Evolutionary conservation across 495 filamentous ascomycete species (phyloP), one percentile per base, ranked within the genome.

Genomic region (Penicillium soppii): DNA sequence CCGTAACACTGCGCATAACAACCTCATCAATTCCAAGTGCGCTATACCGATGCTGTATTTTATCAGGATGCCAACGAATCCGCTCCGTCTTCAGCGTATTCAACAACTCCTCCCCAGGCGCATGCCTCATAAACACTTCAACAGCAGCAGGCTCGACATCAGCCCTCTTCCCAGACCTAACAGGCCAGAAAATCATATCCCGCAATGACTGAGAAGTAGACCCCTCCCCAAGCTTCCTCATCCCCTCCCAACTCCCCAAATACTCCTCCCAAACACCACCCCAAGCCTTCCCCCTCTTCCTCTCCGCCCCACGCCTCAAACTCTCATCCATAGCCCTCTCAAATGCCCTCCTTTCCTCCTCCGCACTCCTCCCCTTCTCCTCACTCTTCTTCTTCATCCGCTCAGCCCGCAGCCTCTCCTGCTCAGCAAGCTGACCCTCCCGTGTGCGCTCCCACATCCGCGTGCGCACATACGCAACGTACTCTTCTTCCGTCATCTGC

Each of bases 11-110:
- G 70, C 86, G 86, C 66, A 95, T 79, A 1, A 84, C 82, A 2
- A 75, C 69, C 15, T 87, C 82, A 37, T 89, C 84, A 35, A 88
- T 71, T 5, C 79, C 76, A 49, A 78, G 67, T 0, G 78, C 82
- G 2, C 90, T 89, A 57, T 92, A 84, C 39, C 85, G 81, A 71
- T 97, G 95, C 75, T 95, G 90, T 26, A 97, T 88, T 77, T 97
- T 99, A 70, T 99, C 94, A 8, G 94, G 94, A 80, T 99, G 94
- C 94, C 94, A 99, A 8, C 91, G 74, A 8, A 97, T 83, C 30
- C 94, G 81, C 73, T 99, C 94, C 15, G 79, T 66, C 70, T 96
- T 97, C 30, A 99, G 71, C 22, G 81, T 74, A 15, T 77, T 73
- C 38, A 79, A 52, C 26, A 91, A 65, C 47, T 76, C 68, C 4